Evolutionary conservation across 768 basidiomycete genomes (phyloP).

Genomic region (Termitomyces sp.): DNA sequence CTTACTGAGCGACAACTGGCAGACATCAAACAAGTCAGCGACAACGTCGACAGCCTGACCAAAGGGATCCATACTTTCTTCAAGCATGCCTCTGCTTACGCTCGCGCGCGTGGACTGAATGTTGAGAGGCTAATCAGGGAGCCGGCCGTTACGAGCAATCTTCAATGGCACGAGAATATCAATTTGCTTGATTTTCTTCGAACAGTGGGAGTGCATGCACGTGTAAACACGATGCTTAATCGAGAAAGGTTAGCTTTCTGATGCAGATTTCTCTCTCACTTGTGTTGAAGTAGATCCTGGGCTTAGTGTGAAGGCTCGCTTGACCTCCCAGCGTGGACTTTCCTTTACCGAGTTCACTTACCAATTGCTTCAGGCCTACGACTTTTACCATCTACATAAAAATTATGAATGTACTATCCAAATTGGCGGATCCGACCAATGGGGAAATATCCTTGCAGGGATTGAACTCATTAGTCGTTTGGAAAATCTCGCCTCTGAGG

Average conservation of each 20-base stretch:
- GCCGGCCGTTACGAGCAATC: slow-evolving; percentile 38
- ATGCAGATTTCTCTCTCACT: slow-evolving; percentile 1
- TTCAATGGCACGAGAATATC: slow-evolving; percentile 76
- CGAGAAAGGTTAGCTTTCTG: slow-evolving; percentile 69
- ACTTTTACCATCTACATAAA: slow-evolving; percentile 77
- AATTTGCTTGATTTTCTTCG: slow-evolving; percentile 82
- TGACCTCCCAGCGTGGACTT: slow-evolving; percentile 78
- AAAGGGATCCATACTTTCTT: slow-evolving; percentile 74
- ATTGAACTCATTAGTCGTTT: slow-evolving; percentile 82
- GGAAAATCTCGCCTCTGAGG: slow-evolving; percentile 16
- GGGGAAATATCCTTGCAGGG: slow-evolving; percentile 96
- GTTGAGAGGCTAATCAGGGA: slow-evolving; percentile 15
- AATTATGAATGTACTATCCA: slow-evolving; percentile 75
- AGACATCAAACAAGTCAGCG: slow-evolving; percentile 50
- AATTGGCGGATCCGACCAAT: slow-evolving; percentile 96
- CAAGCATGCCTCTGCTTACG: slow-evolving; percentile 57
- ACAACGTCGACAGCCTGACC: slow-evolving; percentile 64
- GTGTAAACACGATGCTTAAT: slow-evolving; percentile 87
- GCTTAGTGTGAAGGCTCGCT: slow-evolving; percentile 74
- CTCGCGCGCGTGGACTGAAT: slow-evolving; percentile 29
- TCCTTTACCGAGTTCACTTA: slow-evolving; percentile 99
- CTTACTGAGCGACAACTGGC: slow-evolving; percentile 75
- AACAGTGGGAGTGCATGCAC: slow-evolving; percentile 70
- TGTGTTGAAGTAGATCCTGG: background rate
- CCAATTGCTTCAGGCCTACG: slow-evolving; percentile 95